Base-by-base conservation (phyloP, 2,329 filamentous ascomycete species). In the Penicillium sp. region DNA sequence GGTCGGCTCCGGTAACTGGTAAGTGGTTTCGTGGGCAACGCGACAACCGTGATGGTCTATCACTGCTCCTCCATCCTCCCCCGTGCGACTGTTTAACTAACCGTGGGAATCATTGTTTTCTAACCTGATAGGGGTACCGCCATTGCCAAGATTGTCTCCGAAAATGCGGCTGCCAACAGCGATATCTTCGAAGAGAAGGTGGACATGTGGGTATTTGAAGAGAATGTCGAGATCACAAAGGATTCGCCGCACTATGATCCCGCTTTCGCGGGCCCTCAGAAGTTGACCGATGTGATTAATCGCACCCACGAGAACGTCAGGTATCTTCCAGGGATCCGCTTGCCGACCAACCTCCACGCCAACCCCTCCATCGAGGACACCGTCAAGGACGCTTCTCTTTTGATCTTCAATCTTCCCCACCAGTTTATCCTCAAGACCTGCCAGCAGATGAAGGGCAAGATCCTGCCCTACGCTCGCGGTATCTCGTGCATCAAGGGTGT, bases 181-280 rank as follows among this genome's bases (percentile, higher is more conserved):
- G 85, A 92, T 34, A 74, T 97, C 47, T 99, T 98, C 74, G 91
- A 98, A 72, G 82, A 89, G 75, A 83, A 92, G 63, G 92, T 99
- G 54, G 91, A 96, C 79, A 98, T 99, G 95, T 99, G 95, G 95
- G 96, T 99, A 72, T 97, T 88, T 74, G 95, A 99, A 79, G 95
- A 99, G 78, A 86, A 96, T 25, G 88, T 96, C 64, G 85, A 86
- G 56, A 82, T 96, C 43, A 79, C 90, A 12, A 83, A 88, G 69
- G 83, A 84, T 64, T 94, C 90, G 51, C 87, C 86, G 67, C 84
- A 92, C 79, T 92, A 92, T 82, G 83, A 90, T 69, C 77, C 82
- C 49, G 96, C 59, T 90, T 84, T 85, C 71, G 84, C 86, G 63
- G 82, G 86, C 64, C 86, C 89, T 3, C 90, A 95, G 76, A 96